Base-by-base conservation (phyloP, 2,329 filamentous ascomycete species). In the Colletotrichum coccodes region DNA sequence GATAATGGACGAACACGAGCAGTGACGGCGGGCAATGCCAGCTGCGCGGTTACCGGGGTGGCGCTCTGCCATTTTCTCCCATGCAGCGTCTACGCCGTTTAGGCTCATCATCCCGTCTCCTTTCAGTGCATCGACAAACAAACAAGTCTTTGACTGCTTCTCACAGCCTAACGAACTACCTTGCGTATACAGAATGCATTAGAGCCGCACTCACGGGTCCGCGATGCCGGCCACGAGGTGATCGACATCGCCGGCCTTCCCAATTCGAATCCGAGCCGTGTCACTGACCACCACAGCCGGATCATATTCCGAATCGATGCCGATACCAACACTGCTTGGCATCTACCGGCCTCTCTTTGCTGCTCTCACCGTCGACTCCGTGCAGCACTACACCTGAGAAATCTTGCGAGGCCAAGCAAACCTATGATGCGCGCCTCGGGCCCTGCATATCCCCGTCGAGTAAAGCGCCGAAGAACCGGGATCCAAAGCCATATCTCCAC, bases 1-100 rank as follows among this genome's bases (percentile, higher is more conserved):
- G 42, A 38, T 50, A 21, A 38, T 36, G 14, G 40, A 40, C 16
- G n/a, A 23, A n/a, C 57, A 23, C 32, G 23, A 28, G 50, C 30
- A 30, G 16, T 30, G 52, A 64, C 53, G 60, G 32, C 14, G n/a
- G 12, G 16, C 34, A 32, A 28, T 49, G 50, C 18, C 58, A 7
- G 42, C n/a, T 32, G 30, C 47, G 54, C 61, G 34, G 65, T 65
- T 65, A 60, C 54, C 54, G 49, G 34, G 65, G 61, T 60, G 65
- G 61, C 65, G 65, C 65, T 60, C 65, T 65, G 65, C 56, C 65
- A 56, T 60, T 65, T 60, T 56, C 32, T 44, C 60, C 34, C 60
- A 40, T 68, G 61, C 32, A 30, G 16, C 30, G 8, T 14, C 54
- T 50, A 59, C 46, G 30, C n/a, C 50, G 52, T 23, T 40, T 54